phyloP scores from a whole-genome alignment of 148 eudicot species.

The Arbutus unedo region DNA sequence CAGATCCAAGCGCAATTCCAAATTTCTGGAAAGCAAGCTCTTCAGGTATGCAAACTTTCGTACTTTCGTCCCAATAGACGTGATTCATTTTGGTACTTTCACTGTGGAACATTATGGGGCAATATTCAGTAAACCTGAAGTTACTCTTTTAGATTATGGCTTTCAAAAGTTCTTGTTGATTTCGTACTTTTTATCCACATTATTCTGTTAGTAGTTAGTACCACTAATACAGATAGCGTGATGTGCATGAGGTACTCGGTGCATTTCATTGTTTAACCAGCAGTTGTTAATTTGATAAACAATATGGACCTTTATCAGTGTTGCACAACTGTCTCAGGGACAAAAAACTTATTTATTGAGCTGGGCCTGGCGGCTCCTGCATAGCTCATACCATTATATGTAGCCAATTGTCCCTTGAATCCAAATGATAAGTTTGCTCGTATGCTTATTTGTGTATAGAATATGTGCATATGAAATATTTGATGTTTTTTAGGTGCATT shows the following conservation, averaged over 20 bases:
- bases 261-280: background rate
- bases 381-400: background rate
- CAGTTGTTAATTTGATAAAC: background rate
- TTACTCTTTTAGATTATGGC: background rate
- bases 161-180: background rate
- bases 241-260: background rate
- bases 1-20: conserved; percentile 89
- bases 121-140: background rate
- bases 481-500: background rate
- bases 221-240: background rate
- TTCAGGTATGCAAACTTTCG: conserved; percentile 52
- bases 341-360: conserved; percentile 7
- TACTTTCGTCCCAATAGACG: background rate
- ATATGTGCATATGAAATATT: background rate
- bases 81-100: background rate
- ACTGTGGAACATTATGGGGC: background rate
- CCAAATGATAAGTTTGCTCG: background rate
- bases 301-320: background rate
- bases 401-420: background rate
- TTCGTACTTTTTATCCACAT: background rate
- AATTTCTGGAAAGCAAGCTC: conserved; percentile 90
- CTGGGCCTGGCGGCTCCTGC: background rate
- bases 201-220: background rate
- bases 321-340: background rate
- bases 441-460: background rate